phyloP scores from a whole-genome alignment of 331 rosid species.

The Dryas integrifolia region DNA sequence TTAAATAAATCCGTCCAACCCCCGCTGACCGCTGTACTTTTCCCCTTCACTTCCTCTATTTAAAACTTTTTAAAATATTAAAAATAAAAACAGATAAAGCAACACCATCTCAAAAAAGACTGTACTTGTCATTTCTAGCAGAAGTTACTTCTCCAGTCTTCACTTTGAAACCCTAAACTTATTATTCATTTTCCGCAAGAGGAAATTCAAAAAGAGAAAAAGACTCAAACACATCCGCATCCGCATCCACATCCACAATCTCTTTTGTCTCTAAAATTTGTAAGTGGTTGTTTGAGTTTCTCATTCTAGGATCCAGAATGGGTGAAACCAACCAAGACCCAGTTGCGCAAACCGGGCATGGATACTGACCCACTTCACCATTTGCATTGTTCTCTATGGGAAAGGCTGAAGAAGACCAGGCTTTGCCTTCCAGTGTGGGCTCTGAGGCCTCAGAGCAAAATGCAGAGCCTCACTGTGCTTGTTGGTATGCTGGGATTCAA shows the following conservation, averaged over 20 bases:
- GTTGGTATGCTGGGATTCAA: conserved; percentile 45
- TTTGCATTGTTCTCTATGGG: conserved; percentile 69
- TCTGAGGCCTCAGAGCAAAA: conserved; percentile 39
- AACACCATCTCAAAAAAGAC: conserved; percentile 34
- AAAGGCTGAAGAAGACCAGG: conserved; percentile 63
- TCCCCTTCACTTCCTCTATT: neutral
- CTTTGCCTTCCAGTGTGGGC: conserved; percentile 30
- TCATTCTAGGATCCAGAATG: neutral
- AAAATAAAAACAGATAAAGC: conserved; percentile 30
- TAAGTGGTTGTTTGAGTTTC: too few relatives aligned
- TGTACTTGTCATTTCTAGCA: conserved; percentile 32
- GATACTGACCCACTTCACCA: conserved; percentile 31
- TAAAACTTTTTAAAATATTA: neutral
- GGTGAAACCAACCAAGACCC: neutral
- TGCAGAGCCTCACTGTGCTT: conserved; percentile 40
- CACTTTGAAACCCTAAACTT: neutral
- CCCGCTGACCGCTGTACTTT: too few relatives aligned
- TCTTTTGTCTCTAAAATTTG: too few relatives aligned
- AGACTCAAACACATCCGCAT: too few relatives aligned
- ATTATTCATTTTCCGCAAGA: too few relatives aligned
- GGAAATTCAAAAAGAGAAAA: too few relatives aligned
- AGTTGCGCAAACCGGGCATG: conserved; percentile 40
- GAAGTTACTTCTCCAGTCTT: neutral
- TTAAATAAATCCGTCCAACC: too few relatives aligned
- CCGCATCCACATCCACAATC: too few relatives aligned